A percentile compares a stretch with the other conserved stretches of the same genome.
These are phyloP conservation scores for Clonostachys byssicola DNA, from an alignment of 2,329 filamentous ascomycete genomes.

Conservation along the genomic window DNA sequence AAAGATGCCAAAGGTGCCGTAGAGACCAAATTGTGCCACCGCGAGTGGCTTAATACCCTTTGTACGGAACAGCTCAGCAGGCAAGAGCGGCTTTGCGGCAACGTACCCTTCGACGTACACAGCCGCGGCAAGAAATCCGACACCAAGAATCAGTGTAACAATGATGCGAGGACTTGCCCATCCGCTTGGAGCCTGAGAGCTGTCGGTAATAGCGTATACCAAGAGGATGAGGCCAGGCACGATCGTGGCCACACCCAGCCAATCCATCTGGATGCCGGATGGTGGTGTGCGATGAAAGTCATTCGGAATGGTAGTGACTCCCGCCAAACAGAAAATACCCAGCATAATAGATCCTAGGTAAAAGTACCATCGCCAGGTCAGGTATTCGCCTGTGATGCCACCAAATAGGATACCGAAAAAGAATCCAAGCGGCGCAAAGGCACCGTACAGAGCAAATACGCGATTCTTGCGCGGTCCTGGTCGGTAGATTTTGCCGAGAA, in stretches of 20 bases:
- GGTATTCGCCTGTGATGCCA: conserved; percentile 54
- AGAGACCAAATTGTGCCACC: conserved; percentile 43
- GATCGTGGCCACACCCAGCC: conserved; percentile 49
- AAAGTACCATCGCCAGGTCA: conserved; percentile 64
- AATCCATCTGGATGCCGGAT: conserved; percentile 49
- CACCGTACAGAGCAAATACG: conserved; percentile 53
- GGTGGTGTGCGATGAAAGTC: conserved; percentile 23
- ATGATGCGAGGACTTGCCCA: conserved; percentile 65
- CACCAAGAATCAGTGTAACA: conserved; percentile 52
- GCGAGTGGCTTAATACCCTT: conserved; percentile 56
- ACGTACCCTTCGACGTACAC: conserved; percentile 64
- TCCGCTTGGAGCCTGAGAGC: conserved; percentile 52
- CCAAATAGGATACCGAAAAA: conserved; percentile 62
- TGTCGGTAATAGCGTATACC: conserved; percentile 66
- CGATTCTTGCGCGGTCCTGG: conserved; percentile 67
- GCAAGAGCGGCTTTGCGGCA: conserved; percentile 56
- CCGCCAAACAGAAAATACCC: conserved; percentile 43
- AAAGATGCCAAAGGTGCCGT: conserved; percentile 56
- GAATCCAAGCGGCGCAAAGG: conserved; percentile 49
- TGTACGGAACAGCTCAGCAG: conserved; percentile 57
- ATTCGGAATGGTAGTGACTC: conserved; percentile 28
- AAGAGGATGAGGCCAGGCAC: conserved; percentile 58
- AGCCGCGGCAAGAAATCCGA: conserved; percentile 44
- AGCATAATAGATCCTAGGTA: conserved; percentile 49
- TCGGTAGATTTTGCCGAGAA: conserved; percentile 61